Conservation (phyloP, 129 eudicot species). For the Lonicera japonica region DNA sequence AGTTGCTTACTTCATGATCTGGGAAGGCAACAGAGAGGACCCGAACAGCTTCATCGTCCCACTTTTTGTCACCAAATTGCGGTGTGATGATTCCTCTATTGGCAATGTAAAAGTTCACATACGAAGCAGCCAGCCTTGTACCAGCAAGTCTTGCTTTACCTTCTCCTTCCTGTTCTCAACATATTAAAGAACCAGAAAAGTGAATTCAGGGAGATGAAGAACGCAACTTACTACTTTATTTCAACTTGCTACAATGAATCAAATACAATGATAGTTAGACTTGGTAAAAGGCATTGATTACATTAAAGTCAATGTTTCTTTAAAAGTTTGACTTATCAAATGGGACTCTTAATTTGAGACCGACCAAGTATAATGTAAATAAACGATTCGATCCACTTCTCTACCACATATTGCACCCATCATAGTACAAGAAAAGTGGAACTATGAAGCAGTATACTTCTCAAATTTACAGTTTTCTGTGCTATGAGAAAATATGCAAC, state of each 20-base stretch:
- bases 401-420: no score
- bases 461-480: neutral
- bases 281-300: no score
- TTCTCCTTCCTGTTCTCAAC: slow-evolving; percentile 46
- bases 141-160: slow-evolving; percentile 79
- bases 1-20: slow-evolving; percentile 52
- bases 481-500: neutral
- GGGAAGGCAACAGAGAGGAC: slow-evolving; percentile 66
- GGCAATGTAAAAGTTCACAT: slow-evolving; percentile 84
- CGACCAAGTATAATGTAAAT: no score
- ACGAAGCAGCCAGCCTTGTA: slow-evolving; percentile 97
- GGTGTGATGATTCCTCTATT: slow-evolving; percentile 90
- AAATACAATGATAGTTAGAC: neutral
- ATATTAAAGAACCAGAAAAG: neutral
- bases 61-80: slow-evolving; percentile 82
- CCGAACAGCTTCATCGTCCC: slow-evolving; percentile 89
- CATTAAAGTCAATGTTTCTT: no score
- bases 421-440: no score
- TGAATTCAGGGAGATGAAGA: neutral
- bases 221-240: neutral
- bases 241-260: neutral
- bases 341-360: no score
- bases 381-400: no score
- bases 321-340: no score
- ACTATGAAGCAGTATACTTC: no score